Base-by-base conservation (phyloP, 1,284 basidiomycete species). In the Heterobasidion irregulare region DNA sequence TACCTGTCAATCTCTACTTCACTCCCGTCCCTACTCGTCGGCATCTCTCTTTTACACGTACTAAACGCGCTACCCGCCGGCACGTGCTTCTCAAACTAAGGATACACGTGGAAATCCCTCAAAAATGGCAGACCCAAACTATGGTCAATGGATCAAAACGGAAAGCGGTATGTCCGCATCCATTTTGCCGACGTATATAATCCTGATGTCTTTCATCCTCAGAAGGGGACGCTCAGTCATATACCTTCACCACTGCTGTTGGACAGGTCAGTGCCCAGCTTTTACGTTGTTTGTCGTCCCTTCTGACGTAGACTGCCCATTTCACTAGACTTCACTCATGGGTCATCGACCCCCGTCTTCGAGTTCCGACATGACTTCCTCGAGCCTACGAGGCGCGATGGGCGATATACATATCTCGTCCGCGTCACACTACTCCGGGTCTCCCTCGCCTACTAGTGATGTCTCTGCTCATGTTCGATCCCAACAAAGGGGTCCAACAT, bases 341-440 rank as follows among this genome's bases (percentile, higher is more conserved):
- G 53, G 58, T n/a, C 57, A 62, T 3, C 34, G 47, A 44, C 47
- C 60, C 34, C 59, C 57, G 34, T 68, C 74, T 13, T 71, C 74
- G n/a, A 66, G 61, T 48, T 72, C 78, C 18, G 66, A 61, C 57
- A 66, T 73, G 60, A 64, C 62, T 32, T 71, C 76, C 36, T 85
- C 85, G 16, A 84, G 79, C 63, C 69, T 88, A 55, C 79, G 76
- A 16, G 82, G 82, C 56, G 83, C 84, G 26, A 78, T 86, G 67
- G 82, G 80, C 53, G 79, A 82, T 55, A 64, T 75, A 6, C 72
- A 71, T 59, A 67, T 78, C 53, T 70, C 75, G 10, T 64, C 66
- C 13, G 66, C 75, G 47, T 59, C 65, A 63, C 64, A 63, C 55
- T 66, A 59, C 38, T 67, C 66, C 13, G 62, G 58, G 38, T 64